Conservation (phyloP, 2,329 filamentous ascomycete species). For the Botrytis medusae region DNA sequence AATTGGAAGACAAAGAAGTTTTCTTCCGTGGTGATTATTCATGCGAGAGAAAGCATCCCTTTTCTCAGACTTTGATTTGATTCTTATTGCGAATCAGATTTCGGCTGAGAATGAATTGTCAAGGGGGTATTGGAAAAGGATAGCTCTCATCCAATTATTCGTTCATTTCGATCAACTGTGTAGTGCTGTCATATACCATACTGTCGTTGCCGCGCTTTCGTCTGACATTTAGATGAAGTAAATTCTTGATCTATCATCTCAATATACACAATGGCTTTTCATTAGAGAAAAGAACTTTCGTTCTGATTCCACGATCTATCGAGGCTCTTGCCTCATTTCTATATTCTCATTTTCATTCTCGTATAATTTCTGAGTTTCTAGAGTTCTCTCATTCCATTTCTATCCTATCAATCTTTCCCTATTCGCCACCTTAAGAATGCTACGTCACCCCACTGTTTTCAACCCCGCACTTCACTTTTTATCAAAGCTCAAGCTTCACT, state of each 20-base stretch:
- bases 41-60: background rate
- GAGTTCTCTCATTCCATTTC: background rate
- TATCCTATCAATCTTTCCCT: background rate
- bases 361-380: background rate
- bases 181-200: background rate
- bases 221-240: background rate
- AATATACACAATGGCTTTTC: background rate
- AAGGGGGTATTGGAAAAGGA: background rate
- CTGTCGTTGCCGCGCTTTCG: background rate
- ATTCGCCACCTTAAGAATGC: background rate
- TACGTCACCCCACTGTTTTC: background rate
- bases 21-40: background rate
- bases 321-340: background rate
- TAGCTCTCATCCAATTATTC: background rate
- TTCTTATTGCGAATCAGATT: background rate
- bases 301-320: background rate
- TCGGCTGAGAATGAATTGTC: background rate
- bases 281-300: background rate
- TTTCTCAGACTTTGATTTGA: background rate
- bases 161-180: background rate
- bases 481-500: slow-evolving; percentile 11
- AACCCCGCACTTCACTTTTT: slow-evolving; percentile 12
- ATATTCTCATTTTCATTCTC: background rate
- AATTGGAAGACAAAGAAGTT: background rate
- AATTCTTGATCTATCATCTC: background rate